Conservation (phyloP, 2,329 filamentous ascomycete species). For the Colletotrichum sp. region DNA sequence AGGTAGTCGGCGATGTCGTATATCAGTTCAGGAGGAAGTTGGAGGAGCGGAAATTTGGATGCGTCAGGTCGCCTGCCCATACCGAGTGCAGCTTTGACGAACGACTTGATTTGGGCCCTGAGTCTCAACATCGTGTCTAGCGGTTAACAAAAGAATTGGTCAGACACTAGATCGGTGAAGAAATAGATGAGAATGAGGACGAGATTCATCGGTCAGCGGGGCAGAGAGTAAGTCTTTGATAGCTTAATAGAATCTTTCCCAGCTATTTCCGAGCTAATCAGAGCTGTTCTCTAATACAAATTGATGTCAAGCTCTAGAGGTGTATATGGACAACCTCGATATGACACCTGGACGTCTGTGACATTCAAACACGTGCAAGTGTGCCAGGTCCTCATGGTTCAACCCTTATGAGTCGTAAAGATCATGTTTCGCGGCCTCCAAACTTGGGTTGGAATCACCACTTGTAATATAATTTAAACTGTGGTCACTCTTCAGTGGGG, state of each 20-base stretch:
- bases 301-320: not conserved
- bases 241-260: not conserved
- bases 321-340: not conserved
- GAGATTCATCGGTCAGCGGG: not conserved
- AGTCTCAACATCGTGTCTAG: not conserved
- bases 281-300: not conserved
- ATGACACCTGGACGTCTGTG: not conserved
- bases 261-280: too few relatives aligned
- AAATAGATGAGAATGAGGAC: not conserved
- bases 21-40: not conserved
- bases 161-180: fast-evolving
- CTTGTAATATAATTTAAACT: too few relatives aligned
- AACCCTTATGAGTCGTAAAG: not conserved
- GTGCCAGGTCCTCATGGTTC: not conserved
- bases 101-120: not conserved
- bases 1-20: not conserved
- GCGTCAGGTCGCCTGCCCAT: not conserved
- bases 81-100: not conserved
- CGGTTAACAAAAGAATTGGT: not conserved
- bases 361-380: not conserved
- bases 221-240: fast-evolving
- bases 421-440: not conserved
- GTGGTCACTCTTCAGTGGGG: too few relatives aligned
- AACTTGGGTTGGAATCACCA: too few relatives aligned
- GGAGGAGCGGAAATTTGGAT: not conserved